Evolutionary conservation across 441 rosid species (phyloP), one percentile per base, ranked within the genome.

Genomic region (Gossypium davidsonii): DNA sequence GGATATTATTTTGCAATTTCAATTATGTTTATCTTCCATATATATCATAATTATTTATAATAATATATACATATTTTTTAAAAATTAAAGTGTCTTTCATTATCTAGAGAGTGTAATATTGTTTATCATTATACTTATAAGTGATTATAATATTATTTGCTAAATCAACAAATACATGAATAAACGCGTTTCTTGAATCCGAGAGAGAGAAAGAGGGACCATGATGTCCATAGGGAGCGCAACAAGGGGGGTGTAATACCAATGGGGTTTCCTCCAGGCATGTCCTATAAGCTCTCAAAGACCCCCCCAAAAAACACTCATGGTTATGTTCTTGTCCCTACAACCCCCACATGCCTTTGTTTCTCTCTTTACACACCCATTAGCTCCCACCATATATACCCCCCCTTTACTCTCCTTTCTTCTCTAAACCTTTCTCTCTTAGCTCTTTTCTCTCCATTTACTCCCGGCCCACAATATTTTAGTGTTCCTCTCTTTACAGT

Each of bases 291-390:
- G 73, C 48, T 57, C 34, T n/a, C 84, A 46, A 55, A 68, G 15
- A 64, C 75, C 74, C 79, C 70, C 75, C 74, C 77, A 65, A 12
- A 72, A 53, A 68, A 58, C 67, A 69, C 57, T 76, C 14, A 48
- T 21, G 67, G 68, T 68, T 42, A 44, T 66, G 69, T 72, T 67
- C 73, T 53, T 10, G 73, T 67, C 78, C 67, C 60, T 26, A 56
- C 60, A 56, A 3, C 72, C 79, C 79, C 80, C 84, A 78, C 82
- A 76, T 79, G 82, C 12, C 73, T 57, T 1, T 59, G 72, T 77
- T 76, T 76, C 64, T 67, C 37, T 23, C 20, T 51, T 61, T 70
- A 21, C 53, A 52, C 52, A 48, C n/a, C 52, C 17, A 44, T 44
- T 11, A 2, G 10, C 25, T 17, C 58, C 18, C 25, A 53, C 58